Conservation (phyloP, 1,139 yeast genomes). For the Casaregolazyma suthepensis region DNA sequence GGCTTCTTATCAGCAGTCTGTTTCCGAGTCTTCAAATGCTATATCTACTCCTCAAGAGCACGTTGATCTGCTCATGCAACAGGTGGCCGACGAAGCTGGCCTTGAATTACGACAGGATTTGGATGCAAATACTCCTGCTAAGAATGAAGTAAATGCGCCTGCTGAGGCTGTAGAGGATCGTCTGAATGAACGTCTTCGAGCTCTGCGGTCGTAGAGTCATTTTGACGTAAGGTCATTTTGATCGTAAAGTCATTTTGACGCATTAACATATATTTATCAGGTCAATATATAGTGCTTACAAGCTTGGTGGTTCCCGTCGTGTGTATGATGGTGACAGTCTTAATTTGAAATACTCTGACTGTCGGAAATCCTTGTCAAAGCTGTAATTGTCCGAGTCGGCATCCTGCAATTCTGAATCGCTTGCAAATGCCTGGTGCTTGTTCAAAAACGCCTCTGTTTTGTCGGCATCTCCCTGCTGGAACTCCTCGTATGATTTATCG, state of each 20-base stretch:
- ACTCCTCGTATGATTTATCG: conserved; percentile 11
- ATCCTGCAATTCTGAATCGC: neutral
- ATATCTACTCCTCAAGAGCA: conserved; percentile 91
- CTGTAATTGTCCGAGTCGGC: neutral
- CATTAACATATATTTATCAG: neutral
- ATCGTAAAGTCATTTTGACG: too few relatives aligned
- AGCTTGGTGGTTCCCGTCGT: neutral
- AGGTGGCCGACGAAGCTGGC: conserved; percentile 98
- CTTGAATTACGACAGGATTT: conserved; percentile 82
- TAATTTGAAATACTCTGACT: neutral
- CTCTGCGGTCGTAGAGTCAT: conserved; percentile 53
- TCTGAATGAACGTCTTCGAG: conserved; percentile 81
- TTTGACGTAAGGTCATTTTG: too few relatives aligned
- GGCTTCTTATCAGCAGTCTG: conserved; percentile 85
- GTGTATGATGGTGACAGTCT: neutral
- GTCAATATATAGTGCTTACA: neutral
- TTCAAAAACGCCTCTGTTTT: neutral
- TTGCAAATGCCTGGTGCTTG: neutral
- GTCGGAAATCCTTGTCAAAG: neutral
- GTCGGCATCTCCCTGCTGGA: conserved; percentile 1
- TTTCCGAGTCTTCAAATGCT: conserved; percentile 85
- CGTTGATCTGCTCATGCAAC: conserved; percentile 84
- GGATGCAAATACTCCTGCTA: conserved; percentile 39
- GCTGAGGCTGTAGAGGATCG: conserved; percentile 81
- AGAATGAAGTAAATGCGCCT: conserved; percentile 35